Percentiles rank a stretch among this genome's conserved stretches.
phyloP scores from a whole-genome alignment of 2,329 filamentous ascomycete species.

The Xylariaceae sp. region DNA sequence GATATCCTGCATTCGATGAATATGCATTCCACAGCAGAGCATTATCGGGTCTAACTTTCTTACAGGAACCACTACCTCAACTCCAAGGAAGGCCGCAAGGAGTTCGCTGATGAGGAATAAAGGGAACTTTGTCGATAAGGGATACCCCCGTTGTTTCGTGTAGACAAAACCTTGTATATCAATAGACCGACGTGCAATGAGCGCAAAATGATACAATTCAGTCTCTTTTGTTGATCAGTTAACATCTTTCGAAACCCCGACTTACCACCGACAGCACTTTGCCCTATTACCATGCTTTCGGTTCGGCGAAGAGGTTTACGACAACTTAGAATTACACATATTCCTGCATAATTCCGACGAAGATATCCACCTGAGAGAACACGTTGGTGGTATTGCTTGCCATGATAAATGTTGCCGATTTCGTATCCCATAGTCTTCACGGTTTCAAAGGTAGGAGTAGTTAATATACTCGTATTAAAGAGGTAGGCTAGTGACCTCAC shows the following conservation, averaged over 20 bases:
- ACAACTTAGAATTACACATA: too few species aligned
- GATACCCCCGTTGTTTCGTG: constrained; percentile 19
- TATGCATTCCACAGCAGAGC: constrained; percentile 1
- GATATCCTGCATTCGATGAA: not conserved
- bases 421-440: too few species aligned
- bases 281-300: too few species aligned
- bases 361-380: too few species aligned
- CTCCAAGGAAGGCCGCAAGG: constrained; percentile 42
- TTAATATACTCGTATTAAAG: too few species aligned
- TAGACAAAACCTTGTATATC: constrained; percentile 42
- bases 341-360: too few species aligned
- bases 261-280: too few species aligned
- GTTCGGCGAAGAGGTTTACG: too few species aligned
- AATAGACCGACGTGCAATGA: constrained; percentile 36
- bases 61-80: constrained; percentile 43
- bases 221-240: constrained; percentile 16
- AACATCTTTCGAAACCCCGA: not conserved
- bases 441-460: too few species aligned
- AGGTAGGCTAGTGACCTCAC: too few species aligned
- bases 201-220: constrained; percentile 16
- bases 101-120: constrained; percentile 38
- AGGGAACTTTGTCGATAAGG: constrained; percentile 1
- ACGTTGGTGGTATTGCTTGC: too few species aligned
- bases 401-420: too few species aligned
- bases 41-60: constrained; percentile 10